Base-by-base conservation (phyloP, 331 rosid species). In the Quercus phellos region DNA sequence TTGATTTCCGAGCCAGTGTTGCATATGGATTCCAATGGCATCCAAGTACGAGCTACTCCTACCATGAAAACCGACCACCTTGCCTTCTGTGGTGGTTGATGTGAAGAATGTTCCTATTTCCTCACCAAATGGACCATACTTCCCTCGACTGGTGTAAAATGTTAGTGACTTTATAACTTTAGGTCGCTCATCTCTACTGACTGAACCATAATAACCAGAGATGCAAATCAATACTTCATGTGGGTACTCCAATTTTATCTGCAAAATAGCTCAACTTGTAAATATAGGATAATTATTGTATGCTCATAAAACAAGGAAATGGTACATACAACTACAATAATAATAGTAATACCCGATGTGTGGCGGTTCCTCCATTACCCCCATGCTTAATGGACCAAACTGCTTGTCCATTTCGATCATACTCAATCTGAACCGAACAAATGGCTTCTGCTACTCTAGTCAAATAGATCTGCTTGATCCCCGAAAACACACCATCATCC, bases 21-120 rank as follows among this genome's bases (percentile, higher is more conserved):
- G 97, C 98, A 90, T 94, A 68, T 94, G 98, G 77, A 90, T 87
- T 51, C 98, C 98, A 29, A 92, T 87, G 77, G 97, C 97, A 75
- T 94, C 95, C 90, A 94, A 85, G 81, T 88, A 94, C 84, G 84
- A 75, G 90, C 97, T 89, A 87, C 92, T 89, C 79, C 83, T 89
- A 68, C 98, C 98, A 89, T 94, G 98, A 75, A 94, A 90, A 22
- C 98, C 98, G 18, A 94, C 97, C 80, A 85, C 91, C 86, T 90
- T 94, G 22, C 99, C 99, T 42, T 89, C 93, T 2, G 97, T 90
- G 46, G 84, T 87, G 4, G 95, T 92, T 55, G 99, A 94, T 56
- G 95, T 94, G 90, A 94, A 94, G 81, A 75, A 92, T 12, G 84
- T 83, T 56, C 99, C 97, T 9, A 89, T 85, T 86, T 94, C 90